Conservation (phyloP, 2,329 filamentous ascomycete genomes). For the Gyromitra esculenta region DNA sequence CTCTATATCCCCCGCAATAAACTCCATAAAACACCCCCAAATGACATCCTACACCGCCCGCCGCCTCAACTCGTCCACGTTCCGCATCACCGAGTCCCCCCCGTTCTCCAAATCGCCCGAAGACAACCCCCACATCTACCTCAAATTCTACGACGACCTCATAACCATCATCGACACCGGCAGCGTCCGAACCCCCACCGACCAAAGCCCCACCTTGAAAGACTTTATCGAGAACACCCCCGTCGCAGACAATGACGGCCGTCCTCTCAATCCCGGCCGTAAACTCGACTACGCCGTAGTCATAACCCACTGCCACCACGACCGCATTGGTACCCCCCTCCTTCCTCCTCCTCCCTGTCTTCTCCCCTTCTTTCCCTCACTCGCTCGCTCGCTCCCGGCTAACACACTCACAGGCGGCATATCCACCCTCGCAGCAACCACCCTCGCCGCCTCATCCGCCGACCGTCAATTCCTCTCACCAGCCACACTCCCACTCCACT, state of each 20-base stretch:
- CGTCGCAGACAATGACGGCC: neutral
- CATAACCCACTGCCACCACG: constrained; percentile 30
- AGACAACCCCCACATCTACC: constrained; percentile 26
- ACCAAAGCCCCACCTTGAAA: constrained; percentile 8
- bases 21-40: neutral
- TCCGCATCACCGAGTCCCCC: constrained; percentile 16
- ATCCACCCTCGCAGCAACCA: neutral
- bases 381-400: neutral
- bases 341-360: too few relatives aligned
- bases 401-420: constrained; percentile 9
- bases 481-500: neutral
- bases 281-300: constrained; percentile 17
- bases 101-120: neutral
- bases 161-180: constrained; percentile 37
- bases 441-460: constrained; percentile 2
- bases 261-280: constrained; percentile 6
- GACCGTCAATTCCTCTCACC: neutral
- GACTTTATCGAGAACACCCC: constrained; percentile 25
- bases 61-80: constrained; percentile 28
- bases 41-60: constrained; percentile 24
- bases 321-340: constrained; percentile 26
- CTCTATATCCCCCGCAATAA: neutral
- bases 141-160: constrained; percentile 21
- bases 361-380: too few relatives aligned
- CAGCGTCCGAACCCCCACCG: neutral